phyloP scores from a whole-genome alignment of 164 flowering plant genomes.

The Echeveria elegans region DNA sequence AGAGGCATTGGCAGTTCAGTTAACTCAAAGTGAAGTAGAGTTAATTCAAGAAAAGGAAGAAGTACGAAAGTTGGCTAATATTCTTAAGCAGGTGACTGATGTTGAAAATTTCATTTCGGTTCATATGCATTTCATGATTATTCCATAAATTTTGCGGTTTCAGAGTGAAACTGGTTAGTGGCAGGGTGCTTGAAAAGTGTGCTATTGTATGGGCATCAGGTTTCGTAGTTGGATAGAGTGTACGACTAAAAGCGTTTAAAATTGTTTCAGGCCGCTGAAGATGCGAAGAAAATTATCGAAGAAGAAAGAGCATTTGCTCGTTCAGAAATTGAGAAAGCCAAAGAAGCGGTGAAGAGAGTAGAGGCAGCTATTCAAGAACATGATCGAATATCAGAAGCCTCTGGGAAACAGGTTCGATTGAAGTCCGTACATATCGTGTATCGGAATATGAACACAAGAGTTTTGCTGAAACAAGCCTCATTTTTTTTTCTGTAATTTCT shows the following conservation, averaged over 20 bases:
- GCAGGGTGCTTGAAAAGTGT: neutral
- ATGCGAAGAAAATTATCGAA: constrained; percentile 43
- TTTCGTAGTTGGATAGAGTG: neutral
- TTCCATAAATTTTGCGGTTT: neutral
- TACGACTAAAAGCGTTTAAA: neutral
- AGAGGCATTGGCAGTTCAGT: constrained; percentile 65
- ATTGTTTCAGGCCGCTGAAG: constrained; percentile 35
- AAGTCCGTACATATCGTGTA: too few species aligned
- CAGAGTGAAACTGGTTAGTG: neutral
- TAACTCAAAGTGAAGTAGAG: constrained; percentile 70
- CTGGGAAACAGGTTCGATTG: constrained; percentile 25
- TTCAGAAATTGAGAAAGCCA: constrained; percentile 48
- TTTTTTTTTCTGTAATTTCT: neutral
- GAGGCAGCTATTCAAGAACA: constrained; percentile 44
- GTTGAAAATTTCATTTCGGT: neutral
- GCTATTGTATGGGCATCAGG: neutral
- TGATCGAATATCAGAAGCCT: constrained; percentile 22
- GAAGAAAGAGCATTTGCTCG: constrained; percentile 50
- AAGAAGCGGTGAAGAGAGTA: constrained; percentile 35
- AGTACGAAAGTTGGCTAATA: constrained; percentile 58
- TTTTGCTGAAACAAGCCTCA: neutral
- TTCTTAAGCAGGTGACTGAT: constrained; percentile 51
- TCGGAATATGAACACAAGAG: neutral
- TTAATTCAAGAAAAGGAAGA: constrained; percentile 67
- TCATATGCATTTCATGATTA: neutral